A percentile compares a stretch with the other conserved stretches of the same genome.
Evolutionary conservation across 176 grass and related monocot genomes (phyloP).

Genomic region (Hordeum marinum): DNA sequence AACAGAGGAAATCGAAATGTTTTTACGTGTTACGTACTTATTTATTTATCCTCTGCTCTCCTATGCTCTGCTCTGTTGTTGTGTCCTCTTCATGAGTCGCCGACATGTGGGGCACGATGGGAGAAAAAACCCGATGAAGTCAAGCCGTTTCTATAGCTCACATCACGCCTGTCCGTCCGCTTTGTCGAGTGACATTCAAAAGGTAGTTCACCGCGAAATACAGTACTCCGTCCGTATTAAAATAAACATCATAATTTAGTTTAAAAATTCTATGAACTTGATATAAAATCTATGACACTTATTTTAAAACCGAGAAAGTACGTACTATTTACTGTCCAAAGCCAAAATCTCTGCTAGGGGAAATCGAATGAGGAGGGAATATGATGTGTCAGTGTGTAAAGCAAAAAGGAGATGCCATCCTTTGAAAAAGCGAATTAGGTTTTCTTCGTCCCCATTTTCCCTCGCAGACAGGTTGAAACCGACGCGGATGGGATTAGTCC

Average conservation of each 20-base stretch:
- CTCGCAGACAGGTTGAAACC: neutral
- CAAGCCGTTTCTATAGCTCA: neutral
- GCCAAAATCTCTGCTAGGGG: too few species aligned
- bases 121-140: neutral
- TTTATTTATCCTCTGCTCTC: neutral
- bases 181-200: too few species aligned
- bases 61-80: neutral
- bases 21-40: too few species aligned
- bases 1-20: constrained; percentile 10
- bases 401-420: neutral
- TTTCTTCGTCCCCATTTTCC: neutral
- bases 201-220: neutral
- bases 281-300: too few species aligned
- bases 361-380: neutral
- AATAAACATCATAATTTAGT: too few species aligned
- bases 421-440: neutral
- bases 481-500: neutral
- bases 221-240: too few species aligned
- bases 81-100: neutral
- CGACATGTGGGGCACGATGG: neutral
- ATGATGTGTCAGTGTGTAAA: neutral
- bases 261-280: too few species aligned
- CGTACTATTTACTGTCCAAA: too few species aligned
- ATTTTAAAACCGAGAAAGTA: too few species aligned
- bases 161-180: too few species aligned